Evolutionary conservation across 129 eudicot genomes (phyloP).

Genomic region (Heracleum sosnowskyi): DNA sequence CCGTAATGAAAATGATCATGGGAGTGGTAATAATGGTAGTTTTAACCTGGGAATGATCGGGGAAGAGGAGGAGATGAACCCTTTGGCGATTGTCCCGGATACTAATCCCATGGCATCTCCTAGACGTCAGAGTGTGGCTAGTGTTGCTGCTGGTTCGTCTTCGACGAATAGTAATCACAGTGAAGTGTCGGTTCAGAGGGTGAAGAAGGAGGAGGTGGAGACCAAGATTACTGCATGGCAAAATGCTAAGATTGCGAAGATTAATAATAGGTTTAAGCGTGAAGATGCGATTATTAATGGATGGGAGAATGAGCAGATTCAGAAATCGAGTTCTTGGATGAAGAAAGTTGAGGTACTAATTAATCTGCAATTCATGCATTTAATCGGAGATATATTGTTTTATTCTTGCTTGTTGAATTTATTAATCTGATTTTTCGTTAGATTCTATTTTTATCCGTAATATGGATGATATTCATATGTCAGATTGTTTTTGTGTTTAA

Average conservation of each 20-base stretch:
- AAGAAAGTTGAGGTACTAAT: constrained; percentile 70
- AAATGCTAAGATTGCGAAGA: constrained; percentile 76
- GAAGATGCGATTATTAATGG: constrained; percentile 77
- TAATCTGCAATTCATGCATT: background rate
- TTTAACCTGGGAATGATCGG: constrained; percentile 55
- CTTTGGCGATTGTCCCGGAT: constrained; percentile 73
- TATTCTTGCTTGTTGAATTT: too few species aligned
- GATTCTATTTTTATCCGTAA: too few species aligned
- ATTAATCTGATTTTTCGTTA: too few species aligned
- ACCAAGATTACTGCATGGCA: constrained; percentile 85
- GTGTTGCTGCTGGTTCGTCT: background rate
- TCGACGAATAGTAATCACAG: constrained; percentile 3
- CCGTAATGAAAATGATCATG: constrained; percentile 27
- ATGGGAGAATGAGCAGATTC: constrained; percentile 83
- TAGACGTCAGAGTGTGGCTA: background rate
- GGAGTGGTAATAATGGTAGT: constrained; percentile 12
- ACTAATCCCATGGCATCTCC: constrained; percentile 40
- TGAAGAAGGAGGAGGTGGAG: constrained; percentile 90
- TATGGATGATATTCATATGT: background rate
- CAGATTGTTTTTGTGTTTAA: background rate
- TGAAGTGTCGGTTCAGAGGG: constrained; percentile 42
- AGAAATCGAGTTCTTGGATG: constrained; percentile 73
- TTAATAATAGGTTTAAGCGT: constrained; percentile 76
- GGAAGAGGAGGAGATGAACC: constrained; percentile 72
- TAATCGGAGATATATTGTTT: background rate